Conservation (phyloP, 2,329 filamentous ascomycete genomes). For the Rhynchosporium agropyri region DNA sequence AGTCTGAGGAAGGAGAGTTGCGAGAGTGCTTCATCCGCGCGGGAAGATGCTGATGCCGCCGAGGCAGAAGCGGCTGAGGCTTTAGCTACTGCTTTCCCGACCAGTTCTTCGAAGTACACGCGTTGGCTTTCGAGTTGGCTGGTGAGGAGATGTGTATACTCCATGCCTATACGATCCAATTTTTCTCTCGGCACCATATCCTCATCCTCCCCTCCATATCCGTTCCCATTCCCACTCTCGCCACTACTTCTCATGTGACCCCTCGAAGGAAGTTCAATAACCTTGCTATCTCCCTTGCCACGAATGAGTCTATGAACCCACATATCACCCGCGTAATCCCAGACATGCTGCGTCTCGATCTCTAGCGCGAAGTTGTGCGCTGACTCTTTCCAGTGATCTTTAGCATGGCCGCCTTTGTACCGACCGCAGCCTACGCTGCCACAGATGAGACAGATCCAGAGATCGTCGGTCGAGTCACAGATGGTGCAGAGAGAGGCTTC, state of each 20-base stretch:
- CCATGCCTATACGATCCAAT: slow-evolving; percentile 78
- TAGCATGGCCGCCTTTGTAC: slow-evolving; percentile 92
- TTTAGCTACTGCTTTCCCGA: slow-evolving; percentile 88
- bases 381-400: slow-evolving; percentile 88
- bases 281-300: slow-evolving; percentile 88
- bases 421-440: slow-evolving; percentile 91
- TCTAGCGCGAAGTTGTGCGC: slow-evolving; percentile 92
- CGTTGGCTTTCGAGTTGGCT: slow-evolving; percentile 92
- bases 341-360: slow-evolving; percentile 90
- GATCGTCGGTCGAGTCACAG: slow-evolving; percentile 78
- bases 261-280: slow-evolving; percentile 76
- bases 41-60: slow-evolving; percentile 62
- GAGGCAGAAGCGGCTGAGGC: slow-evolving; percentile 71
- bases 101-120: slow-evolving; percentile 89
- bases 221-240: slow-evolving; percentile 2
- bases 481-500: slow-evolving; percentile 75
- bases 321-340: slow-evolving; percentile 94
- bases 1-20: slow-evolving; percentile 56
- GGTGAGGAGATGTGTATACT: slow-evolving; percentile 92
- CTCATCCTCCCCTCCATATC: slow-evolving; percentile 45
- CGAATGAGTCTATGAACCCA: slow-evolving; percentile 97
- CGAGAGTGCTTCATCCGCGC: slow-evolving; percentile 52
- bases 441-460: slow-evolving; percentile 96
- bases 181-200: slow-evolving; percentile 73
- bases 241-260: slow-evolving; percentile 35